Base-by-base conservation (phyloP, 139 green algal species). In the Micromonas pusilla region DNA sequence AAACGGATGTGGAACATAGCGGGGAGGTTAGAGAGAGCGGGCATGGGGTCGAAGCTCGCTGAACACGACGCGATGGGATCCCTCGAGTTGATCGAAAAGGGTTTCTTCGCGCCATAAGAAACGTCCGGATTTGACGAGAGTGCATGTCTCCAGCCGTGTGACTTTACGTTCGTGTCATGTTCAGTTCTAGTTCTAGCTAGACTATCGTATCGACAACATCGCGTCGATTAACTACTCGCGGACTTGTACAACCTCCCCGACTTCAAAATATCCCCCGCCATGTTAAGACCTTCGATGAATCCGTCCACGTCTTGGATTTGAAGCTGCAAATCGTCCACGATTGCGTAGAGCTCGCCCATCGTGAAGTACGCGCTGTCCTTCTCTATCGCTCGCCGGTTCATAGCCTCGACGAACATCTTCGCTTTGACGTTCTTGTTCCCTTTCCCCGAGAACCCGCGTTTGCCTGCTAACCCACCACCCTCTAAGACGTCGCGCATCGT, bases 391-490 rank as follows among this genome's bases (percentile, higher is more conserved):
- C 21, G 20, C 6, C 34, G 34, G 37, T 75, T 75, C 2, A 78
- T 67, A 26, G 72, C 72, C 13, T 67, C 72, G 53, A 78, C 68
- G 52, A 78, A 78, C 26, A 68, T 21, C 52, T 67, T 66, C 20
- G 31, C n/a, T 20, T 75, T 75, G 52, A n/a, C 37, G n/a, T 26
- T 25, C 30, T 67, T 78, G 1, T 33, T 67, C 28, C 26, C 38
- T 31, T 70, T 67, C 20, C 72, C 72, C 21, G n/a, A n/a, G n/a
- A n/a, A n/a, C n/a, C n/a, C n/a, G n/a, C 52, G 20, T 5, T 21
- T n/a, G 21, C 30, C 26, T 23, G 21, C 25, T 20, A 78, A 68
- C 0, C 26, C n/a, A 34, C 68, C 33, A 6, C 45, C 9, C 30
- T 36, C 52, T 28, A 66, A 52, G 21, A 32, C 53, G 30, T 78